phyloP scores from a whole-genome alignment of 164 flowering plant genomes.

The Magnolia changhungtana region DNA sequence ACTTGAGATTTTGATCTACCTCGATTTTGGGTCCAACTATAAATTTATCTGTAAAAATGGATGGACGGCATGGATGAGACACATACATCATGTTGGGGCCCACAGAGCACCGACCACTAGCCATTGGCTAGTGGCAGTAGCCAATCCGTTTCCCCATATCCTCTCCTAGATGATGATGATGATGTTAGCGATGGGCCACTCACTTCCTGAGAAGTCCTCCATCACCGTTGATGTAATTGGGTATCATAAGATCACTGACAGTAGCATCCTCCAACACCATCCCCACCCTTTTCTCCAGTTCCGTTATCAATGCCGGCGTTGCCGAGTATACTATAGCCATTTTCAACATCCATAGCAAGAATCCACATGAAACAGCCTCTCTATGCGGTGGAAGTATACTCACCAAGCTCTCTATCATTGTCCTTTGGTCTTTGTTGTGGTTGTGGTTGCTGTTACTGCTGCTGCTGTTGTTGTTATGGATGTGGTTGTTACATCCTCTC shows the following conservation, averaged over 20 bases:
- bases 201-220: conserved; percentile 35
- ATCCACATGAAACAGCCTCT: conserved; percentile 67
- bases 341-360: conserved; percentile 64
- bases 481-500: conserved; percentile 17
- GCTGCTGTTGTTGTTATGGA: background rate
- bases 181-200: conserved; percentile 19
- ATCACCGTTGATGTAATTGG: conserved; percentile 40
- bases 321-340: conserved; percentile 57
- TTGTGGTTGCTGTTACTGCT: background rate
- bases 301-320: conserved; percentile 63
- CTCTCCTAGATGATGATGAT: background rate
- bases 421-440: conserved; percentile 46
- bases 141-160: too few species aligned
- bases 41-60: too few species aligned
- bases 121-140: too few species aligned
- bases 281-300: conserved; percentile 80
- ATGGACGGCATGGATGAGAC: too few species aligned
- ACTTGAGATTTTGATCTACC: too few species aligned
- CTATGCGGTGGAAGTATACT: conserved; percentile 64
- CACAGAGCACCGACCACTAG: too few species aligned
- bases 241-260: conserved; percentile 67
- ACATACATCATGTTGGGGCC: too few species aligned
- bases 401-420: conserved; percentile 68
- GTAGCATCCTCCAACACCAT: conserved; percentile 66
- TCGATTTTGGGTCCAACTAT: too few species aligned